A percentile compares a stretch with the other conserved stretches of the same genome.
These are phyloP conservation scores for Claviceps citrina DNA, from an alignment of 2,329 filamentous ascomycete genomes.

Conservation along the genomic window DNA sequence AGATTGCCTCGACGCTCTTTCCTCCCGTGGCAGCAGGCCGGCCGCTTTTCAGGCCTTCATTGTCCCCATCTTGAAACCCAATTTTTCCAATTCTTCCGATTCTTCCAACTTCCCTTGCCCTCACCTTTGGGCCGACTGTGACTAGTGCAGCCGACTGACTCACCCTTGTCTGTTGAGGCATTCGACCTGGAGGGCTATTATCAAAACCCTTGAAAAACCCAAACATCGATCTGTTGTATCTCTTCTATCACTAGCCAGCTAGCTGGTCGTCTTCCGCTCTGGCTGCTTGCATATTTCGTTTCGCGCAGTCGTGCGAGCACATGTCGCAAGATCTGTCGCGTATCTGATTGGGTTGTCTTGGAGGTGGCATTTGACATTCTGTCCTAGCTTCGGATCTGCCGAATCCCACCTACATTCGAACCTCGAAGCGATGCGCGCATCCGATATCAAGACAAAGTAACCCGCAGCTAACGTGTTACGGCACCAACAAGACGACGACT, in stretches of 20 bases:
- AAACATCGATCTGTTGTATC: neutral
- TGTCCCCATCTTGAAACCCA: neutral
- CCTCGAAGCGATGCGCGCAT: slow-evolving; percentile 5
- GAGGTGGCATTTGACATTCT: neutral
- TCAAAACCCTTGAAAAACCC: neutral
- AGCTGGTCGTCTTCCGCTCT: neutral
- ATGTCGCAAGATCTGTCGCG: too few species aligned
- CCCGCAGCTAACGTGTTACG: neutral
- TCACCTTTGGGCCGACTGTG: too few species aligned
- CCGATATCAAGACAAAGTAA: too few species aligned
- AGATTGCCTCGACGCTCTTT: neutral
- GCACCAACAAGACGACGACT: neutral
- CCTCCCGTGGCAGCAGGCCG: neutral
- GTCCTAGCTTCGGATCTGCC: neutral
- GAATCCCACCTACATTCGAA: neutral
- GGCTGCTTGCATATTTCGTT: neutral
- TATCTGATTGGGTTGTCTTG: too few species aligned
- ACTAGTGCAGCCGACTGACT: neutral
- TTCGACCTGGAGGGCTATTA: neutral
- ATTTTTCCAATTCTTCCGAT: neutral
- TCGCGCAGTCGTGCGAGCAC: too few species aligned
- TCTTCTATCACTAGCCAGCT: neutral
- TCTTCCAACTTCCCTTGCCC: too few species aligned
- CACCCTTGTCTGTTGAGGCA: too few species aligned
- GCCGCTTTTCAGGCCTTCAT: neutral